phyloP scores from a whole-genome alignment of 129 eudicot species.

The carrot (Daucus carota) region DH1_v3.0 NC_030384.2:38321001-38321500 shows the following conservation, averaged over 20 bases:
- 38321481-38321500: conserved; percentile 84
- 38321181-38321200: conserved; percentile 55
- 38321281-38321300: conserved; percentile 21
- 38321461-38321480: conserved; percentile 97
- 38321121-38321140: neutral
- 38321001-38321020: neutral
- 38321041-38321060: neutral
- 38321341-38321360: conserved; percentile 13
- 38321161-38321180: conserved; percentile 1
- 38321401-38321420: conserved; percentile 66
- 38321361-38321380: neutral
- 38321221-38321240: conserved; percentile 89
- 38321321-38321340: conserved; percentile 4
- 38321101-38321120: neutral
- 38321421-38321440: conserved; percentile 75
- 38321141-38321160: neutral
- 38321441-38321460: conserved; percentile 92
- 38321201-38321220: conserved; percentile 79
- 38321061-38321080: neutral
- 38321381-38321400: conserved; percentile 12
- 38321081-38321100: neutral
- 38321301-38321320: conserved; percentile 18
- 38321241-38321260: conserved; percentile 34
- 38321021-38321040: neutral
- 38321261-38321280: conserved; percentile 17